Conservation (phyloP, 768 basidiomycete genomes). For the Tulasnella sp. region DNA sequence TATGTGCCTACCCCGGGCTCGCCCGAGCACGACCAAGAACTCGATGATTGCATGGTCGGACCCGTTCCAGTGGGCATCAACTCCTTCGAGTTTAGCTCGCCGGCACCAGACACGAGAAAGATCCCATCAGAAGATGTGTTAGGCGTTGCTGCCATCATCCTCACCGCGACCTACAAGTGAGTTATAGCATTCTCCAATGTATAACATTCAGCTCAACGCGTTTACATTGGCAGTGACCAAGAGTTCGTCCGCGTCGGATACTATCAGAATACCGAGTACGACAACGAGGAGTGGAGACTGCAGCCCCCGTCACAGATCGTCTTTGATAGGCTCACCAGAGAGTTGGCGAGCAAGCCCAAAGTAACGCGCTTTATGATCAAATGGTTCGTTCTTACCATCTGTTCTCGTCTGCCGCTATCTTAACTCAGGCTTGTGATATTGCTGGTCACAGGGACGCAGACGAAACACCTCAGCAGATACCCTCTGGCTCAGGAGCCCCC, state of each 20-base stretch:
- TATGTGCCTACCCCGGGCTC: slow-evolving; percentile 92
- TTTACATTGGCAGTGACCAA: slow-evolving; percentile 43
- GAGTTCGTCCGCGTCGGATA: slow-evolving; percentile 99
- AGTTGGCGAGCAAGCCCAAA: slow-evolving; percentile 82
- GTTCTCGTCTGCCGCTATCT: neutral
- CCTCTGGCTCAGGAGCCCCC: neutral
- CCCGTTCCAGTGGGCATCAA: slow-evolving; percentile 96
- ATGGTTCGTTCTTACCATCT: slow-evolving; percentile 23
- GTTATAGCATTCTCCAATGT: too few relatives aligned
- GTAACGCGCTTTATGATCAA: slow-evolving; percentile 60
- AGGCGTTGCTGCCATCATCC: slow-evolving; percentile 92
- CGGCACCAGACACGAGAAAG: slow-evolving; percentile 68
- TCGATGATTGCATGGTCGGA: slow-evolving; percentile 95
- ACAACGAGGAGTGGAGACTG: slow-evolving; percentile 83
- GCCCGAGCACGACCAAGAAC: slow-evolving; percentile 89
- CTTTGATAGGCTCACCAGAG: slow-evolving; percentile 73
- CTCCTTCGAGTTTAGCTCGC: slow-evolving; percentile 91
- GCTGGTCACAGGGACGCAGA: neutral
- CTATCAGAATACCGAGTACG: slow-evolving; percentile 98
- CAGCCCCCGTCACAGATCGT: slow-evolving; percentile 53
- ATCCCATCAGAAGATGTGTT: slow-evolving; percentile 87
- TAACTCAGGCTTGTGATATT: neutral
- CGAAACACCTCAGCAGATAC: neutral
- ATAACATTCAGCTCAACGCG: slow-evolving; percentile 21
- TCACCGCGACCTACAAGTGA: slow-evolving; percentile 77